phyloP scores from a whole-genome alignment of 1,284 basidiomycete species.

The Cutaneotrichosporon mucoides region DNA sequence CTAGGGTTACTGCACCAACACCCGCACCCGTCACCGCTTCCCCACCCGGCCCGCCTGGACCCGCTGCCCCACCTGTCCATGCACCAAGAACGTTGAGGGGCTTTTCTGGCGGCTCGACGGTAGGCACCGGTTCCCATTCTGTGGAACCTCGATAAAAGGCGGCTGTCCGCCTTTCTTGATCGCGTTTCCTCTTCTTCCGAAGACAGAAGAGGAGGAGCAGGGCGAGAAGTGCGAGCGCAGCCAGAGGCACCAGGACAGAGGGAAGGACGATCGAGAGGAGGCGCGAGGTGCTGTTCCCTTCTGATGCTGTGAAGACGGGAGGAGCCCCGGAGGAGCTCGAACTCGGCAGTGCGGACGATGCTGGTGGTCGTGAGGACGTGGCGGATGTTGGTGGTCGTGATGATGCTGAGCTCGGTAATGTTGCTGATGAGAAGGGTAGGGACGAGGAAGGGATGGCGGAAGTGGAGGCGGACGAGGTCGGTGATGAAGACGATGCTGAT shows the following conservation, averaged over 20 bases:
- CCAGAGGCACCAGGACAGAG: constrained; percentile 7
- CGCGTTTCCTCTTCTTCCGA: not conserved
- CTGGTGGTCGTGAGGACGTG: not conserved
- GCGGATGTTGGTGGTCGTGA: not conserved
- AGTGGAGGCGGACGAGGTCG: not conserved
- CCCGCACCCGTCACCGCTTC: not conserved
- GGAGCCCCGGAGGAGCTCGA: not conserved
- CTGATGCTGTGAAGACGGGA: not conserved
- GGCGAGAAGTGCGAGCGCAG: not conserved
- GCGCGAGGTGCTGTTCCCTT: not conserved
- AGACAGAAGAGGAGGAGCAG: constrained; percentile 1
- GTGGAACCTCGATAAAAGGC: not conserved
- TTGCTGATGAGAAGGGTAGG: not conserved
- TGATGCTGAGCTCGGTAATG: not conserved
- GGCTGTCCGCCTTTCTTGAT: not conserved
- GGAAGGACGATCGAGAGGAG: constrained; percentile 8
- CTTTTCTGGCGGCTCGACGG: constrained; percentile 5
- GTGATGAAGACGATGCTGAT: not conserved
- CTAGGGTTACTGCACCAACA: not conserved
- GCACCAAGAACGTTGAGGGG: not conserved
- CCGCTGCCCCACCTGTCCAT: too few relatives aligned
- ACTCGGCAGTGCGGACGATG: not conserved
- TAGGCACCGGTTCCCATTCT: constrained; percentile 1
- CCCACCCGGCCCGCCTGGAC: too few relatives aligned
- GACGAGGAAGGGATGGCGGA: not conserved